phyloP scores from a whole-genome alignment of 768 basidiomycete genomes.

The Amanita pallidorosea region DNA sequence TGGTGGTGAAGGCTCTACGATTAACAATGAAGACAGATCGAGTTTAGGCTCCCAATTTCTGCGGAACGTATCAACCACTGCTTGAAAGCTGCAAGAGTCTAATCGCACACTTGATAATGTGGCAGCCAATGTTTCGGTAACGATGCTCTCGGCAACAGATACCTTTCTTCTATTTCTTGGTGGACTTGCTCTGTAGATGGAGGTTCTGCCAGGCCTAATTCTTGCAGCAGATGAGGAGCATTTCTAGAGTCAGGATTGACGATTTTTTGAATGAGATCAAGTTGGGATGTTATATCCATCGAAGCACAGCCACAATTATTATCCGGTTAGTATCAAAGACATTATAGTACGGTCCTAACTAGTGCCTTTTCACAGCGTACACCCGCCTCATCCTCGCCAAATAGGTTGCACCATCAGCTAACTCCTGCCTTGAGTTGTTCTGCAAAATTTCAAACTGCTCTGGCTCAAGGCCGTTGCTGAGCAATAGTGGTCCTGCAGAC shows the following conservation, averaged over 20 bases:
- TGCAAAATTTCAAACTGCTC: constrained; percentile 44
- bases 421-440: constrained; percentile 36
- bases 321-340: neutral
- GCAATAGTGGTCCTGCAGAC: constrained; percentile 56
- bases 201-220: constrained; percentile 44
- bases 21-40: constrained; percentile 52
- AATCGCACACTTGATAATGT: constrained; percentile 72
- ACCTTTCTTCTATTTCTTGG: constrained; percentile 60
- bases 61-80: constrained; percentile 9
- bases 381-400: constrained; percentile 52
- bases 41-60: constrained; percentile 68
- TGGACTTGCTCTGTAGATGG: constrained; percentile 54
- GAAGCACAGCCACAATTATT: neutral
- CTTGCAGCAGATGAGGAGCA: constrained; percentile 33
- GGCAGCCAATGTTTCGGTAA: constrained; percentile 68
- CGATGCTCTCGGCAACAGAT: constrained; percentile 57
- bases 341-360: too few species aligned
- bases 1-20: constrained; percentile 57
- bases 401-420: constrained; percentile 33
- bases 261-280: constrained; percentile 34
- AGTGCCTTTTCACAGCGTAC: constrained; percentile 36
- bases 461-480: constrained; percentile 50
- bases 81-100: constrained; percentile 2
- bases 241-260: constrained; percentile 30
- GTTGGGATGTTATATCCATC: constrained; percentile 23